Evolutionary conservation across 164 flowering plant genomes (phyloP), one percentile per base, ranked within the genome.

Genomic region (Liriodendron chinense): DNA sequence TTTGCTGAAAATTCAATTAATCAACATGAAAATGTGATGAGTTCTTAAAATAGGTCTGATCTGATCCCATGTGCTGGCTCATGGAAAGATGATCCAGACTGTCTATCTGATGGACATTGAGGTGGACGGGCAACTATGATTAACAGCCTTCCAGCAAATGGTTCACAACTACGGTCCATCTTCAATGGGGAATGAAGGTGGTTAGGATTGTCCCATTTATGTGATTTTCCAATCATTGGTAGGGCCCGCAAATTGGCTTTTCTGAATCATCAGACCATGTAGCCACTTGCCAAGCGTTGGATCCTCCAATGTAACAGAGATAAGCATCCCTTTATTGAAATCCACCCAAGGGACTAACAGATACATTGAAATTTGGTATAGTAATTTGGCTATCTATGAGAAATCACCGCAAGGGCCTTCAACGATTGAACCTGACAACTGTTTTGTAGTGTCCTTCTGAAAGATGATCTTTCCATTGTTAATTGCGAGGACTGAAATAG

Each of bases 381-480:
- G 70, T 20, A 34, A 34, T 34, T 34, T 20, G 25, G 14, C 23
- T 34, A 43, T 28, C 57, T 24, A 61, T 47, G 10, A 10, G 68
- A 22, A 8, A 70, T 21, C 71, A 24, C 47, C n/a, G 6, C 47
- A 13, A 25, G 28, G 20, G 25, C 7, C 13, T n/a, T 13, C 25
- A 26, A 61, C 13, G 62, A 64, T 22, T 63, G 65, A 47, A 82
- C 80, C 84, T 79, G 77, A 28, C 25, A 24, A 23, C 50, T 68
- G 68, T 62, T 76, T 74, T 25, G 53, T 64, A 16, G 72, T 53
- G 71, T 77, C 74, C 50, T 79, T 68, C 69, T 70, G 68, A 56
- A 79, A 85, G 50, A 87, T 78, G 63, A 89, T 69, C 82, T 91
- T 91, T 48, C 97, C 98, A 10, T 88, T 84, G 56, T 90, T 83